phyloP scores from a whole-genome alignment of 495 filamentous ascomycete species.

The Parachaetomium inaequale region DNA sequence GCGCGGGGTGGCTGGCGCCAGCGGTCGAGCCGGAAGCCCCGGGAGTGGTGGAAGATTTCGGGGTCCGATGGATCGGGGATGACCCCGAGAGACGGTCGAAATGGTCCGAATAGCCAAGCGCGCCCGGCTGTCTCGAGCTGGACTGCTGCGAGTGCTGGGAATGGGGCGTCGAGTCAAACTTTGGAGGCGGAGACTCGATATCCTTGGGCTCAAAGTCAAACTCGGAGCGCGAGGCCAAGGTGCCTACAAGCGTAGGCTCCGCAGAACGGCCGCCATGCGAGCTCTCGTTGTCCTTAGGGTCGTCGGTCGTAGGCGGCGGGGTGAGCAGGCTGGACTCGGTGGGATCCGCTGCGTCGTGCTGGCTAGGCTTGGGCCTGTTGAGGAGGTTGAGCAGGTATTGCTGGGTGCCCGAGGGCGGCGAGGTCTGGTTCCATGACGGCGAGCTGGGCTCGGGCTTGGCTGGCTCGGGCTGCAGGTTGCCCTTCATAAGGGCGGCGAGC shows the following conservation, averaged over 20 bases:
- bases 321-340: constrained; percentile 39
- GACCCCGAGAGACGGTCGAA: constrained; percentile 34
- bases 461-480: constrained; percentile 39
- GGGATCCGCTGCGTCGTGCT: constrained; percentile 44
- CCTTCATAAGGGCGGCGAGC: constrained; percentile 53
- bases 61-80: constrained; percentile 38
- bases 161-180: constrained; percentile 38
- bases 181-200: constrained; percentile 34
- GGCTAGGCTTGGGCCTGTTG: constrained; percentile 51
- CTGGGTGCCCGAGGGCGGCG: constrained; percentile 48
- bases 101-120: constrained; percentile 29
- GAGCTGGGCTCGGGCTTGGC: constrained; percentile 35
- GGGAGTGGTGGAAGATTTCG: constrained; percentile 42
- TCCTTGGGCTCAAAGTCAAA: constrained; percentile 38
- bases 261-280: constrained; percentile 22
- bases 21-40: constrained; percentile 28
- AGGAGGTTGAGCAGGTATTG: constrained; percentile 52
- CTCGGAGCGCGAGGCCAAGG: constrained; percentile 32
- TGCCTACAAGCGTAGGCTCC: constrained; percentile 29
- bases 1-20: constrained; percentile 27
- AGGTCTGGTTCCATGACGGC: constrained; percentile 37
- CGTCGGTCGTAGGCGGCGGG: constrained; percentile 37
- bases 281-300: constrained; percentile 21
- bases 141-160: constrained; percentile 40
- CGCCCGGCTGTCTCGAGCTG: constrained; percentile 23